These are phyloP conservation scores for Penicillium sp. DNA, from an alignment of 2,329 filamentous ascomycete genomes.

Conservation along the genomic window DNA sequence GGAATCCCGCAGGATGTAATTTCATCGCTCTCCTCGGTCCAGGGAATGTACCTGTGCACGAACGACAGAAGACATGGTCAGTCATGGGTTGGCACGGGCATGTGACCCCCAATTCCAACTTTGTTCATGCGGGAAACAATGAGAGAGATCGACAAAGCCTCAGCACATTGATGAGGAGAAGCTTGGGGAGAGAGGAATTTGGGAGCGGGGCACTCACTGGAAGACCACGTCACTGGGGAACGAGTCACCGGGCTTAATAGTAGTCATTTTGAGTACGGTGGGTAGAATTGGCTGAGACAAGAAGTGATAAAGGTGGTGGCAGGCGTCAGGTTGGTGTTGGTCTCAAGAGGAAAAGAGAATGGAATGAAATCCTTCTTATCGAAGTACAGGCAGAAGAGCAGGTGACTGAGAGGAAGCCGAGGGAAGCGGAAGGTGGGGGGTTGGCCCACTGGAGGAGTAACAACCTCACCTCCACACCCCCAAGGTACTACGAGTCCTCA, in stretches of 20 bases:
- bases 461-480: too few relatives aligned
- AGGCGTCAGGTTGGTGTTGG: too few relatives aligned
- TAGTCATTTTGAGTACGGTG: conserved; percentile 45
- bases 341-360: too few relatives aligned
- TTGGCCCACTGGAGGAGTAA: too few relatives aligned
- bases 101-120: too few relatives aligned
- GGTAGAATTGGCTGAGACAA: not conserved
- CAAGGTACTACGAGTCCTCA: too few relatives aligned
- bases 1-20: conserved; percentile 75
- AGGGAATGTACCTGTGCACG: conserved; percentile 63
- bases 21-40: conserved; percentile 61
- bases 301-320: not conserved
- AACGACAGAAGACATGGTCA: not conserved
- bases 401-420: too few relatives aligned
- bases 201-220: conserved; percentile 43
- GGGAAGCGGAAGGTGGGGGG: too few relatives aligned
- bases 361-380: too few relatives aligned
- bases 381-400: too few relatives aligned
- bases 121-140: too few relatives aligned
- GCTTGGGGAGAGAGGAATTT: not conserved
- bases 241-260: conserved; percentile 70
- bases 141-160: not conserved
- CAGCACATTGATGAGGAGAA: not conserved
- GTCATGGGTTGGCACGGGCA: too few relatives aligned
- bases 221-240: conserved; percentile 79